Evolutionary conservation across 805 yeast species (phyloP), one percentile per base, ranked within the genome.

Genomic region (Tetrapisispora phaffii): DNA sequence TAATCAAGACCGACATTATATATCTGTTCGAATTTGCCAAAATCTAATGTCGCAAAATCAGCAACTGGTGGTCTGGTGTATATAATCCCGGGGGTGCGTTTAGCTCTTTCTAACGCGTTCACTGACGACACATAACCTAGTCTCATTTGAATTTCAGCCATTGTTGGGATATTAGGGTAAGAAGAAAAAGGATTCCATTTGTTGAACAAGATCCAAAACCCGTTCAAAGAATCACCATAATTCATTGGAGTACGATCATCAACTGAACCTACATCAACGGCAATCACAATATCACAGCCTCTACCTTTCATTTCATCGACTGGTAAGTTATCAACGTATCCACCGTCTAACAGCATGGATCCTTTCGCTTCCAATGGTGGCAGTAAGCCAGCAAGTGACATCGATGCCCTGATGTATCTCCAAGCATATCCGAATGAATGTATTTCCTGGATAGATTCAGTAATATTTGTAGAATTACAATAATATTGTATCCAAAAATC

Each of bases 31-130:
- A 90, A 93, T 61, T 84, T 87, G 13, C 82, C 86, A 66, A 90
- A 90, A 56, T 90, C 98, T 40, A 93, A 71, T 0, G 97, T 93
- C 0, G 89, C 96, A 61, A 80, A 90, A 49, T 77, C 74, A 54
- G 90, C 97, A 55, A 93, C 85, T 0, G 98, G 98, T 4, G 98
- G 98, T 39, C 98, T 74, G 52, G 88, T 69, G 58, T 90, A 90
- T 7, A 85, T 69, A 12, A 93, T 90, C 0, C 96, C 96, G 0
- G 87, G 83, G 0, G 88, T 82, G 24, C 62, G 69, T 59, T 90
- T 93, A 1, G 96, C 97, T 47, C 75, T 72, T 56, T 90, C 96
- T 41, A 93, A 68, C 0, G 97, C 97, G 65, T 85, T 85, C 1
- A 90, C 98, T 42, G 96, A 85, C 0, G 96, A 85, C 34, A 90